phyloP scores from a whole-genome alignment of 2,329 filamentous ascomycete genomes.

The Ilyonectria destructans region DNA sequence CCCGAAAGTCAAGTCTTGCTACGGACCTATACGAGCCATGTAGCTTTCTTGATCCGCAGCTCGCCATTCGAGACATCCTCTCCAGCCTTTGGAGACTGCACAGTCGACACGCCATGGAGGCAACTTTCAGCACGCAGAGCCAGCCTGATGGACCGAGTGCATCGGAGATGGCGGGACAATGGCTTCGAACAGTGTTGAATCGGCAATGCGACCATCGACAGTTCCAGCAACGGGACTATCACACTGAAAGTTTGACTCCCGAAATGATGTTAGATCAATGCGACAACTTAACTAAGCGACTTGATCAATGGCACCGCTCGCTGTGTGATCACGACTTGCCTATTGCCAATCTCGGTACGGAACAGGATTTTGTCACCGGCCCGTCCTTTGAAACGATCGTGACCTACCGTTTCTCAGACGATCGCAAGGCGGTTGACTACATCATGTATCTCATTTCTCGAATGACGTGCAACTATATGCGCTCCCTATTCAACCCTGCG shows the following conservation, averaged over 20 bases:
- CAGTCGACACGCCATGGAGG: neutral
- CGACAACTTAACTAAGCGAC: neutral
- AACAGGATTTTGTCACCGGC: neutral
- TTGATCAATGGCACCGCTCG: slow-evolving; percentile 7
- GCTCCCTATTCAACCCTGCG: neutral
- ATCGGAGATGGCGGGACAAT: neutral
- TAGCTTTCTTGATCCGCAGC: neutral
- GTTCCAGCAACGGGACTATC: neutral
- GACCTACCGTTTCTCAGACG: neutral
- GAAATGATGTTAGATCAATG: neutral
- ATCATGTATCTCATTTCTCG: slow-evolving; percentile 9
- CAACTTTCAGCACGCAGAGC: neutral
- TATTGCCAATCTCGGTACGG: neutral
- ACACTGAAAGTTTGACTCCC: neutral
- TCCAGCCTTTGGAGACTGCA: neutral
- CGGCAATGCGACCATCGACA: neutral
- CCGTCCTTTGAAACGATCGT: neutral
- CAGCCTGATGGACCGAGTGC: neutral
- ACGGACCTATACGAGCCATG: neutral
- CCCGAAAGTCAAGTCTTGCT: neutral
- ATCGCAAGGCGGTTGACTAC: slow-evolving; percentile 6
- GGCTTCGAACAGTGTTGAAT: neutral
- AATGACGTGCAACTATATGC: neutral
- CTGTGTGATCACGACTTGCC: neutral
- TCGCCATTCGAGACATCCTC: neutral